Evolutionary conservation across 2,329 filamentous ascomycete genomes (phyloP).

Genomic region (Penicillium hordei): DNA sequence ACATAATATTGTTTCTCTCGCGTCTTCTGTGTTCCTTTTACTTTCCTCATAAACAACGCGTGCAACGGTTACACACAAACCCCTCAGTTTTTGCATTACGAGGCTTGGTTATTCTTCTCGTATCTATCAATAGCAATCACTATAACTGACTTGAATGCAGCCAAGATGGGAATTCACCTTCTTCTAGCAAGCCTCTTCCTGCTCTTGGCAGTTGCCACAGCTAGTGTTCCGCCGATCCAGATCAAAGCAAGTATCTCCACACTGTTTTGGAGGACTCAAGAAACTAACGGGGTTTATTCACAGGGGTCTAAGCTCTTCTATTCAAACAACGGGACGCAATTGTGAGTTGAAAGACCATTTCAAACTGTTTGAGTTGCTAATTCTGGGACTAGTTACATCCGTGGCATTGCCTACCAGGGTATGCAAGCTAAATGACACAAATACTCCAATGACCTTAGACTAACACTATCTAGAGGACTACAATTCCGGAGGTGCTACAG

Average conservation of each 20-base stretch:
- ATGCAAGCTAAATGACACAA: background rate
- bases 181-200: background rate
- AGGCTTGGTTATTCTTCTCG: background rate
- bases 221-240: slow-evolving; percentile 4
- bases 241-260: slow-evolving; percentile 1
- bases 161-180: background rate
- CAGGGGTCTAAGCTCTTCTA: slow-evolving; percentile 11
- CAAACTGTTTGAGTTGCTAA: background rate
- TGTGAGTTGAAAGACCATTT: background rate
- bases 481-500: slow-evolving; percentile 1
- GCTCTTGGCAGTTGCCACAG: background rate
- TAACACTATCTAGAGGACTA: slow-evolving; percentile 4
- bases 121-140: background rate
- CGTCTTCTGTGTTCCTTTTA: background rate
- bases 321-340: slow-evolving; percentile 4
- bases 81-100: background rate
- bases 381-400: slow-evolving; percentile 2
- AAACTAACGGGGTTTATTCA: background rate
- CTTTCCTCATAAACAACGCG: background rate
- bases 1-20: background rate
- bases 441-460: background rate
- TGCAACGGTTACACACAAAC: background rate
- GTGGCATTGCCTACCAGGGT: slow-evolving; percentile 11
- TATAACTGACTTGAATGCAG: background rate
- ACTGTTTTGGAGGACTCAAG: background rate